Conservation (phyloP, 495 filamentous ascomycete species). For the Neurospora terricola region DNA sequence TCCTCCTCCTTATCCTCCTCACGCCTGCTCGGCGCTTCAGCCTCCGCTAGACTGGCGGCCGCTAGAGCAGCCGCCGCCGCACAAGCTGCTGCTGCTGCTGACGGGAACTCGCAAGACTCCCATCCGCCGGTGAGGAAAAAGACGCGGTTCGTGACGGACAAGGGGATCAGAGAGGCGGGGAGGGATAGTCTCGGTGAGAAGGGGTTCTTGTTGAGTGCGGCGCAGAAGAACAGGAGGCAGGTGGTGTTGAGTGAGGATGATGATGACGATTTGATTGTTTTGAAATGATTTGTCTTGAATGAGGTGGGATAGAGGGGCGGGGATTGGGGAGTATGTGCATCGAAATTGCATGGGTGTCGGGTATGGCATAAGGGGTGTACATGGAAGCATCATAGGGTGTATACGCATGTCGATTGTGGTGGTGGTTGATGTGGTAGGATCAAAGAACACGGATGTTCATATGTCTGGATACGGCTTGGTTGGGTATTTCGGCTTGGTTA, state of each 20-base stretch:
- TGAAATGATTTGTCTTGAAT: too few species aligned
- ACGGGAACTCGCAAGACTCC: background rate
- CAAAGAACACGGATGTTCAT: too few species aligned
- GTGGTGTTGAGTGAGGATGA: constrained; percentile 41
- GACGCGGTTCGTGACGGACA: constrained; percentile 69
- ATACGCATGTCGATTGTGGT: too few species aligned
- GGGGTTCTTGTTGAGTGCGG: constrained; percentile 24
- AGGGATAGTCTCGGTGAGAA: constrained; percentile 57
- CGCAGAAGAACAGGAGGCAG: constrained; percentile 12
- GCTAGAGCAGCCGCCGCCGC: background rate
- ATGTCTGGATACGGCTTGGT: background rate
- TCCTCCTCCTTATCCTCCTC: background rate
- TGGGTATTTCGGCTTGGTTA: background rate
- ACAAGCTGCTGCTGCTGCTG: background rate
- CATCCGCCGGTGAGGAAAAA: constrained; percentile 56
- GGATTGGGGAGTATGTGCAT: too few species aligned
- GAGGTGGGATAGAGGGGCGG: too few species aligned
- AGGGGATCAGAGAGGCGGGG: constrained; percentile 66
- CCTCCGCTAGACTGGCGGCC: background rate
- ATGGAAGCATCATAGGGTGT: too few species aligned
- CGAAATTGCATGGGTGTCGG: too few species aligned
- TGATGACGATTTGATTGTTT: constrained; percentile 29
- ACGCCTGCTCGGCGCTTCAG: background rate
- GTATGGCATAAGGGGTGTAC: too few species aligned
- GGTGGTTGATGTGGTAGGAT: too few species aligned